phyloP scores from a whole-genome alignment of 2,329 filamentous ascomycete species.

The Mariannaea elegans region DNA sequence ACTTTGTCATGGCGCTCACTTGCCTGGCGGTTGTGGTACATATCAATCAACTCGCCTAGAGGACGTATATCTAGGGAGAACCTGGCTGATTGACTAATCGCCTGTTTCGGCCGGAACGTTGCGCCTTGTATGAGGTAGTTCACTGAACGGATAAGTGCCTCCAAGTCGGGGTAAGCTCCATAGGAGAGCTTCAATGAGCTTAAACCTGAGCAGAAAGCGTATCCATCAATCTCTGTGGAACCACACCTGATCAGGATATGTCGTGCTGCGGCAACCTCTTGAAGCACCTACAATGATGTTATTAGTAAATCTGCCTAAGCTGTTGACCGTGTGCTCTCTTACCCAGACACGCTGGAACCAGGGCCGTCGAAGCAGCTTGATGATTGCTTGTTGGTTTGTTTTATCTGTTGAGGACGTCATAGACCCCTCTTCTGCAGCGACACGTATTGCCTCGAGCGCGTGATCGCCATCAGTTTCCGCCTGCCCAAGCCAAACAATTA shows the following conservation, averaged over 20 bases:
- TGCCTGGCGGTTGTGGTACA: not conserved
- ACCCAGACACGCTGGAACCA: not conserved
- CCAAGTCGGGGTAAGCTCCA: too few species aligned
- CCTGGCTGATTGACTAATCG: not conserved
- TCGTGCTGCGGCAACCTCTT: conserved; percentile 2
- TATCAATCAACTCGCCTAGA: not conserved
- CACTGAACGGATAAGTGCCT: too few species aligned
- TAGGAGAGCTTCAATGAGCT: not conserved
- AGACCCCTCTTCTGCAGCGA: not conserved
- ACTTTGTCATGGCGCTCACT: not conserved
- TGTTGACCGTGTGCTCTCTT: not conserved
- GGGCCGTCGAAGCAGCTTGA: not conserved
- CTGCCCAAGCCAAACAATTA: not conserved
- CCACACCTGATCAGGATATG: not conserved
- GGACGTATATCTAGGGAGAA: not conserved
- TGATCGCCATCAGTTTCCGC: not conserved
- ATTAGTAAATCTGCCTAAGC: not conserved
- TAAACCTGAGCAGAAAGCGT: not conserved
- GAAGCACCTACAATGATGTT: not conserved
- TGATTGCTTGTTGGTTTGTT: too few species aligned
- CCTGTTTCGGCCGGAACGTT: not conserved
- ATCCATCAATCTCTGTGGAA: not conserved
- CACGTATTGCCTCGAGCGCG: not conserved
- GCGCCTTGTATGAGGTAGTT: not conserved
- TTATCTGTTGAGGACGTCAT: not conserved